Conservation (phyloP, 805 yeast species). For the Saturnispora kantuleensis region DNA sequence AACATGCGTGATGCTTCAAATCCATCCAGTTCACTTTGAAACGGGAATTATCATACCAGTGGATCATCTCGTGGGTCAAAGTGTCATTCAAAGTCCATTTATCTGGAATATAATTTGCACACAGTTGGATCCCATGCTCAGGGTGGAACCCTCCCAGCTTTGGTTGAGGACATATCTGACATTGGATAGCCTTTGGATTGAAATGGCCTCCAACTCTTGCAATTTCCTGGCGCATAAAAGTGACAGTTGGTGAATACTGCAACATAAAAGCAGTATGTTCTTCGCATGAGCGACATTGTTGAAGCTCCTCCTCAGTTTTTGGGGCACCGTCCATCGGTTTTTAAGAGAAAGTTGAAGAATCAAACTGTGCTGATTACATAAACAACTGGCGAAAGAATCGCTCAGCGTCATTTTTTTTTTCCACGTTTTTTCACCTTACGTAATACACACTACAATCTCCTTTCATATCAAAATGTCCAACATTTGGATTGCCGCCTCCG, state of each 20-base stretch:
- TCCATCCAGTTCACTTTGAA: slow-evolving; percentile 82
- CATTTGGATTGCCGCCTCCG: slow-evolving; percentile 95
- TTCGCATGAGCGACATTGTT: slow-evolving; percentile 59
- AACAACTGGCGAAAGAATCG: neutral
- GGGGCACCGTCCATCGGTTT: neutral
- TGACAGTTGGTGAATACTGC: slow-evolving; percentile 71
- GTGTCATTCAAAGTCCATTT: slow-evolving; percentile 85
- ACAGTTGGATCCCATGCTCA: slow-evolving; percentile 71
- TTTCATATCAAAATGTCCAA: slow-evolving; percentile 30
- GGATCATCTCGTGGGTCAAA: slow-evolving; percentile 84
- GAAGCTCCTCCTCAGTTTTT: slow-evolving; percentile 2
- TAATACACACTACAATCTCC: neutral
- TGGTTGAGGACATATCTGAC: slow-evolving; percentile 76
- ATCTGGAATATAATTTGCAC: slow-evolving; percentile 69
- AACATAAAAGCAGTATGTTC: slow-evolving; percentile 75
- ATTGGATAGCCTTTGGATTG: slow-evolving; percentile 46
- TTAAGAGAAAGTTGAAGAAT: no score
- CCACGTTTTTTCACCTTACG: neutral
- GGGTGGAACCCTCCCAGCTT: slow-evolving; percentile 93
- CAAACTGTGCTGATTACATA: no score
- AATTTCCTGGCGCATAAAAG: slow-evolving; percentile 80
- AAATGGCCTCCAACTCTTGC: slow-evolving; percentile 48
- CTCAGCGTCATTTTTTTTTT: neutral
- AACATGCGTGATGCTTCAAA: slow-evolving; percentile 89
- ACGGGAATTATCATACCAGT: slow-evolving; percentile 83